These are phyloP conservation scores for Hibiscus syriacus DNA, from an alignment of 345 rosid genomes.

Conservation along the genomic window DNA sequence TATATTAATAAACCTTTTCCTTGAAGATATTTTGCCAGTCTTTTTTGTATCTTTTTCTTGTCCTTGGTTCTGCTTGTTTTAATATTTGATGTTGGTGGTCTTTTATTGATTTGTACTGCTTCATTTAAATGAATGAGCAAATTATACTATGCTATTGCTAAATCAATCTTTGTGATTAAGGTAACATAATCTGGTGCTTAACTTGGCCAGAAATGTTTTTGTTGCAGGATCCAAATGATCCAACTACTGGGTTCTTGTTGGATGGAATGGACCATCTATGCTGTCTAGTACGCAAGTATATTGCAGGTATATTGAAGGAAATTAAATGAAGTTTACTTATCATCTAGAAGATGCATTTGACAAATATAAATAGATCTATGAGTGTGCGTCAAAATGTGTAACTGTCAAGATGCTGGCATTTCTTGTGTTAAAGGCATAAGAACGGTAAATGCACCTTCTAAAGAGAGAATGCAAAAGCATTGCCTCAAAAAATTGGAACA, in stretches of 20 bases:
- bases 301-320: conserved; percentile 51
- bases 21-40: neutral
- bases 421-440: conserved; percentile 1
- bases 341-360: conserved; percentile 2
- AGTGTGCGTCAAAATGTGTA: neutral
- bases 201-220: conserved; percentile 17
- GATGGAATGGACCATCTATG: conserved; percentile 96
- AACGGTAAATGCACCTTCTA: neutral
- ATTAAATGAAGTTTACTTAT: conserved; percentile 7
- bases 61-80: neutral
- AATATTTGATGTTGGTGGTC: neutral
- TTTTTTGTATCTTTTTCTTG: neutral
- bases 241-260: conserved; percentile 87
- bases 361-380: neutral
- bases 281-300: conserved; percentile 94
- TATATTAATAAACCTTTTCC: neutral
- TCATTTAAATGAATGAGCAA: neutral
- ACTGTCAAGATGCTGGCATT: neutral
- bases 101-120: neutral
- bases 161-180: neutral
- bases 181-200: neutral
- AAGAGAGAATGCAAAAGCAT: neutral
- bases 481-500: neutral
- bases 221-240: conserved; percentile 93
- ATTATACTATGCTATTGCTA: neutral